Base-by-base conservation (phyloP, 805 yeast genomes). In the Hanseniaspora nectarophila region DNA sequence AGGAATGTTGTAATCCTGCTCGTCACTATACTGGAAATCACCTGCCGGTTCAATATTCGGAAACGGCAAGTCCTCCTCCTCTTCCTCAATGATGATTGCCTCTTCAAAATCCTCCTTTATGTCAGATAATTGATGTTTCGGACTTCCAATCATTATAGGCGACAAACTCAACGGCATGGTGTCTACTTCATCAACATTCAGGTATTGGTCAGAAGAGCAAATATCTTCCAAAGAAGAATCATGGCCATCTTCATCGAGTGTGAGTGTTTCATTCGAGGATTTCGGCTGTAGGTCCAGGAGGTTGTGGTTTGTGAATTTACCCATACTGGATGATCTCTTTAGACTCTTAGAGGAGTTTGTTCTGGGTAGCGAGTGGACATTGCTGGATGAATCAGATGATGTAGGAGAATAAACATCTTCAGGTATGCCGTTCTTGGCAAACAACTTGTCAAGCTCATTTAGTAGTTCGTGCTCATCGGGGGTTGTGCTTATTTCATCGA, bases 101-200 rank as follows among this genome's bases (percentile, higher is more conserved):
- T 16, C 38, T 21, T 34, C 38, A 12, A 18, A 21, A 12, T 37
- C 40, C 16, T 21, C 40, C 9, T 16, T 21, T 10, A 21, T 23
- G 7, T 37, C 40, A 13, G 20, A 26, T 13, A 12, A 16, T 10
- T 45, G 31, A 4, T 29, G 28, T 2, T 15, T 34, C 4, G 32
- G 38, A 21, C 38, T 24, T 10, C 24, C 9, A 2, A 9, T 23
- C 26, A 23, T 45, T 5, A 23, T 39, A 0, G 51, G 45, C 12
- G 51, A 47, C 7, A 26, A 10, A 26, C 43, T 32, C 13, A 48
- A n/a, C 2, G 52, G 45, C 34, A 48, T 67, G 1, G 68, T 68
- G 48, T 66, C 70, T 4, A 66, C 62, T 53, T 66, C 70, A 52
- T 66, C 70, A 1, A 66, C 69, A 55, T 66, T 65, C 2, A 64